phyloP scores from a whole-genome alignment of 2,329 filamentous ascomycete genomes.

The Ceratocystis eucalypticola region DNA sequence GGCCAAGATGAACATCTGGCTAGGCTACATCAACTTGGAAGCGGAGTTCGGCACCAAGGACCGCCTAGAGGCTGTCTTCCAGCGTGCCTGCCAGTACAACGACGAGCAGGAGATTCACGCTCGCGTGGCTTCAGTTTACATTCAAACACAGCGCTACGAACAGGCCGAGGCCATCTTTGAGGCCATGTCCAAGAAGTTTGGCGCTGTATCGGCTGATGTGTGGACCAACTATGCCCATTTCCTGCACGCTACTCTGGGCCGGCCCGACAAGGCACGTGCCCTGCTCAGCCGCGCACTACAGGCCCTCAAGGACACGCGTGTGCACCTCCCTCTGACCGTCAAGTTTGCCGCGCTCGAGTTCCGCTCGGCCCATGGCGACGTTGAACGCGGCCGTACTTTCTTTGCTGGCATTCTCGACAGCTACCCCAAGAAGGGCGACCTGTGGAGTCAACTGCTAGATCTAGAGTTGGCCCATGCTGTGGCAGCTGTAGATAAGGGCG shows the following conservation, averaged over 20 bases:
- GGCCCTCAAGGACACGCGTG: conserved; percentile 51
- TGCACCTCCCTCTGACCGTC: conserved; percentile 56
- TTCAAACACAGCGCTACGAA: conserved; percentile 75
- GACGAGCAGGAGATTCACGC: conserved; percentile 82
- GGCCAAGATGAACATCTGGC: conserved; percentile 92
- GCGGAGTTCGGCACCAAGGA: conserved; percentile 79
- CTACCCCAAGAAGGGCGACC: conserved; percentile 77
- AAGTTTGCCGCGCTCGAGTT: conserved; percentile 92
- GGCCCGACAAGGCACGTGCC: conserved; percentile 60
- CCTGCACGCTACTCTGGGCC: conserved; percentile 59
- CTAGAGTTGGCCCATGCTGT: conserved; percentile 57
- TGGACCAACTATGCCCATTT: conserved; percentile 95
- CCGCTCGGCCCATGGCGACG: conserved; percentile 64
- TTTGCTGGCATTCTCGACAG: conserved; percentile 77
- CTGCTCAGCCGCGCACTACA: conserved; percentile 76
- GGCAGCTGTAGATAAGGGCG: conserved; percentile 40
- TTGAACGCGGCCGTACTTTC: conserved; percentile 85
- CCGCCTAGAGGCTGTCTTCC: conserved; percentile 72
- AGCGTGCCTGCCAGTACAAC: conserved; percentile 85
- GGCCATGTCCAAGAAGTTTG: conserved; percentile 74
- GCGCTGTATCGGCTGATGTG: conserved; percentile 62
- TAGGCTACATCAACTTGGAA: conserved; percentile 86
- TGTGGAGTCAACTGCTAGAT: conserved; percentile 87
- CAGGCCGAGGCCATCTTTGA: conserved; percentile 85
- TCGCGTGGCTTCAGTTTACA: conserved; percentile 84